Evolutionary conservation across 495 filamentous ascomycete species (phyloP).

Genomic region (Alectoria sarmentosa): DNA sequence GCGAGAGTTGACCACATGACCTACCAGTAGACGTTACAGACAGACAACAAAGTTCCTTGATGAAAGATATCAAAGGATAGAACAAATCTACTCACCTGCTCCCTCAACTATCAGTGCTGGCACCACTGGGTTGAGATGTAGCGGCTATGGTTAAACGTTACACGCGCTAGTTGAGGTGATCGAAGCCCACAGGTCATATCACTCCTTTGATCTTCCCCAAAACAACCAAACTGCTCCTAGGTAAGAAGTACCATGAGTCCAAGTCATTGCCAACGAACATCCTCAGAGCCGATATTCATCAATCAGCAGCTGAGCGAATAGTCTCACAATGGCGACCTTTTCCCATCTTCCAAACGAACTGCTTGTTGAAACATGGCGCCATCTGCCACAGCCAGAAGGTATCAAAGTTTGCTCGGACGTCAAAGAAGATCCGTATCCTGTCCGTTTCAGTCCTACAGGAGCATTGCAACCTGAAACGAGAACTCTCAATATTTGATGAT

Average conservation of each 20-base stretch:
- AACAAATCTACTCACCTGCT: too few species aligned
- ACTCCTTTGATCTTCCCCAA: background rate
- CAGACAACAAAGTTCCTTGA: too few species aligned
- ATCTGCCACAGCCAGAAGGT: background rate
- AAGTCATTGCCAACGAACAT: background rate
- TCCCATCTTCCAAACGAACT: background rate
- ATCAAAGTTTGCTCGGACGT: background rate
- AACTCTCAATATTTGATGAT: background rate
- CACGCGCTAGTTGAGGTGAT: background rate
- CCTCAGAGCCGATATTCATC: background rate
- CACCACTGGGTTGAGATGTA: background rate
- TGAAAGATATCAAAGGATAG: too few species aligned
- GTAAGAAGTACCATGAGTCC: too few species aligned
- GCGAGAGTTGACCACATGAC: background rate
- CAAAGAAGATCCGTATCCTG: background rate
- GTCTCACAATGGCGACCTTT: background rate
- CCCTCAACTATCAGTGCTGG: too few species aligned
- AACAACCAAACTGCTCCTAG: too few species aligned
- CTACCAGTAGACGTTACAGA: background rate
- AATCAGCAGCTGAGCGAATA: background rate
- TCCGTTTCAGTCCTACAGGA: background rate
- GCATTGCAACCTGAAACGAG: background rate
- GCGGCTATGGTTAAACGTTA: background rate
- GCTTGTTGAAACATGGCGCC: background rate
- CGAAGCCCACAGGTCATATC: background rate